Conservation (phyloP, 257 asterid genomes). For the Asclepias syriaca region DNA sequence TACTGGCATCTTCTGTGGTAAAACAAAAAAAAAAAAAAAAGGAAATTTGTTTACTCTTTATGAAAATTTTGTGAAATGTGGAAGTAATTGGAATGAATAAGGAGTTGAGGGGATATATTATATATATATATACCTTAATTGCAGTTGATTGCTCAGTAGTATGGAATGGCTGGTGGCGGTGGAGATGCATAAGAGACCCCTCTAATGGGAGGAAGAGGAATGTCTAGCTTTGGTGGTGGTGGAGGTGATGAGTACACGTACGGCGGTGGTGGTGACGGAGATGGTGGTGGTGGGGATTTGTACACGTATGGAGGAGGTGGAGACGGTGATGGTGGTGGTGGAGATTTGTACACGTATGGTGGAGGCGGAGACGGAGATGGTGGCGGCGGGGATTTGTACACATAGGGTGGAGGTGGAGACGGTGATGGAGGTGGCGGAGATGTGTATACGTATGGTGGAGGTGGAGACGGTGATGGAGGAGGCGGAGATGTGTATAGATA, state of each 20-base stretch:
- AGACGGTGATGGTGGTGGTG: constrained; percentile 25
- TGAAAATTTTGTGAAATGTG: background rate
- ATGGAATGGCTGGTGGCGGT: constrained; percentile 41
- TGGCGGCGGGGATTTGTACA: constrained; percentile 25
- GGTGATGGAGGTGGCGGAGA: constrained; percentile 28
- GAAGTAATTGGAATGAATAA: no score
- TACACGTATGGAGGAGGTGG: constrained; percentile 29
- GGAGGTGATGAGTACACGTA: constrained; percentile 28
- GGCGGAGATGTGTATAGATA: constrained; percentile 11
- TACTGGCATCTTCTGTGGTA: constrained; percentile 10
- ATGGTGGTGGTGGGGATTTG: constrained; percentile 29
- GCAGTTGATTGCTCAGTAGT: constrained; percentile 19
- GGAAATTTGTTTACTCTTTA: background rate
- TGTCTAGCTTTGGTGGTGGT: constrained; percentile 29
- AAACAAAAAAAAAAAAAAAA: no score
- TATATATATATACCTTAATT: constrained; percentile 13
- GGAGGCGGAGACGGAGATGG: constrained; percentile 29
- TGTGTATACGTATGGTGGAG: constrained; percentile 19
- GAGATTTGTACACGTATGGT: constrained; percentile 26
- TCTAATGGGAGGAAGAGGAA: constrained; percentile 30
- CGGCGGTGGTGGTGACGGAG: constrained; percentile 31
- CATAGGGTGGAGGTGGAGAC: constrained; percentile 32
- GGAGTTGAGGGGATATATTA: background rate
- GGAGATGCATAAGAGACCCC: constrained; percentile 42
- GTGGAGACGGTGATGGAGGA: constrained; percentile 20